Percentiles rank a stretch among this genome's conserved stretches.
These are phyloP conservation scores for Haplographium delicatum DNA, from an alignment of 495 filamentous ascomycete species.

Conservation along the genomic window DNA sequence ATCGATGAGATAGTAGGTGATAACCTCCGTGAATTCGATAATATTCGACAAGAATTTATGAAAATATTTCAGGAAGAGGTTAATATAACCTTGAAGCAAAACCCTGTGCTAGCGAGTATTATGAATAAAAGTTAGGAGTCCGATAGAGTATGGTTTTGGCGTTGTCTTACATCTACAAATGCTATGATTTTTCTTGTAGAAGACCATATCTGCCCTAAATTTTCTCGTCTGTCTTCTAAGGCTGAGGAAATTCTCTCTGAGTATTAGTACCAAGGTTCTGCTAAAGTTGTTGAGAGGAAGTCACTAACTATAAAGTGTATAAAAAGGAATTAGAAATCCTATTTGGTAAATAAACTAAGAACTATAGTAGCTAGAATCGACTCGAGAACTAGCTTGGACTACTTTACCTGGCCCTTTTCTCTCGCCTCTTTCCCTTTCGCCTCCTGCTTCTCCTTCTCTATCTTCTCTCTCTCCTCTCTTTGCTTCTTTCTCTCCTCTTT, in stretches of 20 bases:
- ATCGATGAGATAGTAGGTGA: constrained; percentile 25
- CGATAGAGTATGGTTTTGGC: constrained; percentile 16
- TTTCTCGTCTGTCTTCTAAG: constrained; percentile 14
- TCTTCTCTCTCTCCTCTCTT: constrained; percentile 17
- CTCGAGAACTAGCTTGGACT: background rate
- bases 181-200: constrained; percentile 26
- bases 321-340: constrained; percentile 17
- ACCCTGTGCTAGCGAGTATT: constrained; percentile 8
- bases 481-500: constrained; percentile 1
- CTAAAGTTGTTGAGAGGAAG: constrained; percentile 15
- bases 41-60: constrained; percentile 15
- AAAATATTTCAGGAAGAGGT: constrained; percentile 19
- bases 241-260: constrained; percentile 17
- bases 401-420: background rate
- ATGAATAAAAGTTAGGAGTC: constrained; percentile 13
- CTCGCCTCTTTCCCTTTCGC: constrained; percentile 13
- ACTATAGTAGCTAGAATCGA: background rate
- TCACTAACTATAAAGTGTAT: constrained; percentile 18
- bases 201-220: constrained; percentile 24
- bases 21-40: constrained; percentile 16
- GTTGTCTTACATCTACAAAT: constrained; percentile 20
- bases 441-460: constrained; percentile 8
- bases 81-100: background rate
- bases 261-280: constrained; percentile 22
- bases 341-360: constrained; percentile 12